Conservation (phyloP, 2,329 filamentous ascomycete genomes). For the Aspergillus texensis region DNA sequence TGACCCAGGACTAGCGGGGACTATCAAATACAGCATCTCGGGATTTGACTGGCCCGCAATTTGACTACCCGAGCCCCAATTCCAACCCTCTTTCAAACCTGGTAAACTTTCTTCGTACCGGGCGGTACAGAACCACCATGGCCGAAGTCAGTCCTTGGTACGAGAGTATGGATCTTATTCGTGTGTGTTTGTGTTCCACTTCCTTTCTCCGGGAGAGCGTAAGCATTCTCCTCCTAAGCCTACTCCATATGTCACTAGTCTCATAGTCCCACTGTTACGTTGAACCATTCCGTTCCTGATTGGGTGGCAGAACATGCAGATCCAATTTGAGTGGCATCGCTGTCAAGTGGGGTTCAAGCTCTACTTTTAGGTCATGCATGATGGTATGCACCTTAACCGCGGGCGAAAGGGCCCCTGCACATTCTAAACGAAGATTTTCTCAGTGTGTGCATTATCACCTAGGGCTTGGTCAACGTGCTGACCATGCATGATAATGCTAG, state of each 20-base stretch:
- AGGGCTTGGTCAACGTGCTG: not conserved
- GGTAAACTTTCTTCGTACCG: not conserved
- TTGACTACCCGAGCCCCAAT: not conserved
- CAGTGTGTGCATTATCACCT: not conserved
- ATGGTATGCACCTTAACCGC: constrained; percentile 1
- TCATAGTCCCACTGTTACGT: not conserved
- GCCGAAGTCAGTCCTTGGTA: not conserved
- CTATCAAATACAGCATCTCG: not conserved
- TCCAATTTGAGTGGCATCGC: constrained; percentile 15
- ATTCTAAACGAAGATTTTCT: constrained; percentile 6
- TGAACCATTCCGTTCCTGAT: not conserved
- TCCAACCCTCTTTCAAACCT: not conserved
- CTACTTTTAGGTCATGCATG: constrained; percentile 13
- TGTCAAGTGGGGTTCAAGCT: constrained; percentile 15
- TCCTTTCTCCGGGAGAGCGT: not conserved
- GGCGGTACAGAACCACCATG: not conserved
- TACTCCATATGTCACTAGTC: not conserved
- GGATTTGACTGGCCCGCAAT: constrained; percentile 2
- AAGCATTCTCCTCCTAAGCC: not conserved
- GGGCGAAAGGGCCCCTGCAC: constrained; percentile 8
- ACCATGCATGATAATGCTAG: not conserved
- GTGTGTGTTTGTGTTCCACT: not conserved
- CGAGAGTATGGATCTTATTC: no score
- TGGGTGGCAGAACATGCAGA: constrained; percentile 10
- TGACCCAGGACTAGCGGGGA: not conserved